Conservation (phyloP, 768 basidiomycete species). For the Pulveroboletus ravenelii region DNA sequence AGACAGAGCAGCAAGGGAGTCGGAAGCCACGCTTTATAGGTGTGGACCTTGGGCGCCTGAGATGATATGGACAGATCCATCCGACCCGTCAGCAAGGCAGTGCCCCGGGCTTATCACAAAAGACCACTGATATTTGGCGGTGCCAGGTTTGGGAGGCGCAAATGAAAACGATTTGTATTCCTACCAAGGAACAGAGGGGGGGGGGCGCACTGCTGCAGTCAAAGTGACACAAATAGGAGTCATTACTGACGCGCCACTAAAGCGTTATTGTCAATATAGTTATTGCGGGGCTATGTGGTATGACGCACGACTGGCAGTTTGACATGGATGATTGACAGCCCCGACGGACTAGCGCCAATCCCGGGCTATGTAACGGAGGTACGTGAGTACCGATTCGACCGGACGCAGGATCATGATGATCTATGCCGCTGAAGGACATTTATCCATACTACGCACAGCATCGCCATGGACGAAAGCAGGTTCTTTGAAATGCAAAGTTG, state of each 20-base stretch:
- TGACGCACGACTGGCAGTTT: too few relatives aligned
- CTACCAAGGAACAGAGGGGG: not conserved
- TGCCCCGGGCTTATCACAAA: not conserved
- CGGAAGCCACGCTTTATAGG: constrained; percentile 7
- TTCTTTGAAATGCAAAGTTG: too few relatives aligned
- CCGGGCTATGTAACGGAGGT: not conserved
- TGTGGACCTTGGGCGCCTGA: constrained; percentile 7
- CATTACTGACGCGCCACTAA: not conserved
- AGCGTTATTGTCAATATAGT: not conserved
- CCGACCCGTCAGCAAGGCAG: constrained; percentile 2
- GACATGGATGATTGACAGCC: too few relatives aligned
- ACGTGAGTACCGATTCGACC: too few relatives aligned
- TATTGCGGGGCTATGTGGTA: not conserved
- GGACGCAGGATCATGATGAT: too few relatives aligned
- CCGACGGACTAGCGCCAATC: too few relatives aligned
- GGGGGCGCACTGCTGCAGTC: not conserved
- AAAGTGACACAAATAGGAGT: constrained; percentile 1
- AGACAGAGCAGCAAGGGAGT: not conserved
- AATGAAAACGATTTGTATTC: not conserved
- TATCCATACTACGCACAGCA: not conserved
- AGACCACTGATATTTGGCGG: not conserved
- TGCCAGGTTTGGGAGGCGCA: too few relatives aligned
- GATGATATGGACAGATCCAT: not conserved
- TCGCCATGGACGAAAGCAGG: too few relatives aligned
- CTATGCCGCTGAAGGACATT: not conserved